A percentile compares a stretch with the other conserved stretches of the same genome.
Evolutionary conservation across 176 grass and related monocot genomes (phyloP).

Genomic region (Poa annua): DNA sequence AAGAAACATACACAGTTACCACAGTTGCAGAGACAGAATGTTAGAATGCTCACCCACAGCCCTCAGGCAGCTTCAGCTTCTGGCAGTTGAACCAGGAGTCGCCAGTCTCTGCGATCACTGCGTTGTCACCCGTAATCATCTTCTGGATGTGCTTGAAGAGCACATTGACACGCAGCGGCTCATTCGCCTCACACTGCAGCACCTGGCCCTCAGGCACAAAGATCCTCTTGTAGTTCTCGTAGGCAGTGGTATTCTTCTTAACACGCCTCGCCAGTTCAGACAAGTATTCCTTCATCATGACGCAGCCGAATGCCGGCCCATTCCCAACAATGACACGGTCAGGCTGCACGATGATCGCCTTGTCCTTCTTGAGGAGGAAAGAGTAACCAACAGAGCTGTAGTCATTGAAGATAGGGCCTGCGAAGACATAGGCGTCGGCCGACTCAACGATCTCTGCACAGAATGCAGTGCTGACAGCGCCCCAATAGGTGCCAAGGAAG

Average conservation of each 20-base stretch:
- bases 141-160: slow-evolving; percentile 87
- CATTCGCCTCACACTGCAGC: slow-evolving; percentile 50
- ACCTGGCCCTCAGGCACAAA: slow-evolving; percentile 74
- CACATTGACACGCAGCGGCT: slow-evolving; percentile 76
- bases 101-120: slow-evolving; percentile 79
- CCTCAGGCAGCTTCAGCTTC: slow-evolving; percentile 80
- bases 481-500: slow-evolving; percentile 67
- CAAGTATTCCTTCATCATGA: slow-evolving; percentile 60
- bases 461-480: slow-evolving; percentile 58
- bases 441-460: slow-evolving; percentile 62
- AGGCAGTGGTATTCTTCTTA: slow-evolving; percentile 53
- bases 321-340: slow-evolving; percentile 49
- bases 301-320: slow-evolving; percentile 60
- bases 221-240: slow-evolving; percentile 67
- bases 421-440: slow-evolving; percentile 68
- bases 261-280: slow-evolving; percentile 40
- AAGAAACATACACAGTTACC: neutral
- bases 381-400: slow-evolving; percentile 67
- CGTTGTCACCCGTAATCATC: slow-evolving; percentile 60
- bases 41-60: slow-evolving; percentile 66
- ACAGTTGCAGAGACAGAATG: slow-evolving; percentile 20
- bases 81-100: slow-evolving; percentile 97
- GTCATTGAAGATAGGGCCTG: slow-evolving; percentile 83
- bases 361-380: slow-evolving; percentile 58
- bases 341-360: slow-evolving; percentile 57